Evolutionary conservation across 768 basidiomycete species (phyloP), one percentile per base, ranked within the genome.

Genomic region (Lentinula lateritia): DNA sequence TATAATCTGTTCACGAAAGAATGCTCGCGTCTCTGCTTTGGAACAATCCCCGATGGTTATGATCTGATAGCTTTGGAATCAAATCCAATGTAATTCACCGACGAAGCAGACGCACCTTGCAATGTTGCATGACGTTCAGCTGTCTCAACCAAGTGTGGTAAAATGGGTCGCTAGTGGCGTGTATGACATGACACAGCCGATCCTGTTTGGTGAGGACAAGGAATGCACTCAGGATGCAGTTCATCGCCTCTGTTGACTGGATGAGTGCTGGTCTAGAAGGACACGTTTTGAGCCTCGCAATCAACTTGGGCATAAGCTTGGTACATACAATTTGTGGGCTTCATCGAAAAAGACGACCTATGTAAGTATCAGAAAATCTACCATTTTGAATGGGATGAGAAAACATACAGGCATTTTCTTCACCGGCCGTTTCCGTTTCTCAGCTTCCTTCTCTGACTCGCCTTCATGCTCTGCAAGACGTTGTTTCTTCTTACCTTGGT

Each of bases 151-250:
- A 91, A 12, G 87, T 89, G 66, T 91, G 90, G 67, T 92, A 93
- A 72, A 92, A 92, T 0, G 90, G 89, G 65, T 93, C 90, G 66
- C 88, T 90, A 5, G 90, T 89, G 5, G 88, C 88, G 64, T 92
- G 89, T 55, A 92, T 85, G 67, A 92, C 87, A 67, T 92, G 90
- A 67, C 88, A 90, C 13, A 93, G 72, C n/a, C 88, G 78, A 68
- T 93, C 92, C 71, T 93, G 92, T 74, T 93, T 93, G 36, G 92
- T 92, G 59, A 93, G 75, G 13, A 93, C 92, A 18, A 93, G 83
- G 83, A 92, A 90, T 12, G 90, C 89, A 67, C 93, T 92, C 38
- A 94, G 80, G 15, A 94, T 73, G 64, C 86, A 87, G 70, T 92
- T 93, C 89, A 94, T 91, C 3, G 90, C 83, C 35, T 90, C 90